phyloP scores from a whole-genome alignment of 192 early-diverging fungal genomes.

The Chytriomyces hyalinus region DNA sequence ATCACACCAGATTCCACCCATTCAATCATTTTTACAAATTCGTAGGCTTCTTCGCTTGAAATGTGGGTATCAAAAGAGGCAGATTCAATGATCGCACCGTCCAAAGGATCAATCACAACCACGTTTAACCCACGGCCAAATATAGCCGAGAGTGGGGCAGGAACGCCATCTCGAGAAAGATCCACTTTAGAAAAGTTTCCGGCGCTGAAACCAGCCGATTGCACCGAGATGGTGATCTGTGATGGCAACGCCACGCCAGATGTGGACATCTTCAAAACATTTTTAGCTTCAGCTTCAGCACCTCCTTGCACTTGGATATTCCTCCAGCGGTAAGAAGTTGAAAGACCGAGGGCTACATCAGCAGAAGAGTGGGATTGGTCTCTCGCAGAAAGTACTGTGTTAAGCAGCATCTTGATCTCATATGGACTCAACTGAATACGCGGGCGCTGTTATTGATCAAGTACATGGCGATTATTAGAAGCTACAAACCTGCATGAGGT shows the following conservation, averaged over 20 bases:
- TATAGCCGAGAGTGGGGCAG: constrained; percentile 49
- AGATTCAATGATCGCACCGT: constrained; percentile 69
- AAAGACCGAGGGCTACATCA: constrained; percentile 29
- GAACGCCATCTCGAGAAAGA: constrained; percentile 53
- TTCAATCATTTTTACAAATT: constrained; percentile 72
- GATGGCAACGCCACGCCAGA: constrained; percentile 47
- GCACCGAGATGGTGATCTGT: constrained; percentile 62
- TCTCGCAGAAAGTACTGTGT: constrained; percentile 69
- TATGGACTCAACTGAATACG: constrained; percentile 67
- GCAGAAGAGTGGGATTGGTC: constrained; percentile 31
- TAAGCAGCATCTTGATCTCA: constrained; percentile 76
- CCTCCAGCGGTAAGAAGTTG: constrained; percentile 34
- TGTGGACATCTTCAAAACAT: constrained; percentile 43
- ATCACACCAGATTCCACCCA: constrained; percentile 69
- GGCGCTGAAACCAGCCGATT: constrained; percentile 73
- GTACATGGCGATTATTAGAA: constrained; percentile 9
- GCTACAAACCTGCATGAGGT: constrained; percentile 68
- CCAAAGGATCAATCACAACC: constrained; percentile 73
- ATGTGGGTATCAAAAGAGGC: constrained; percentile 79
- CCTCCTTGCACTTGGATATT: constrained; percentile 32
- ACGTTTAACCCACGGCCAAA: constrained; percentile 77
- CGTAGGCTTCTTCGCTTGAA: constrained; percentile 60
- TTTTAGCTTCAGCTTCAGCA: constrained; percentile 13
- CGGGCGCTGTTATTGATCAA: not conserved
- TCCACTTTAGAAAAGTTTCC: constrained; percentile 78